Evolutionary conservation across 139 green algal genomes (phyloP), one percentile per base, ranked within the genome.

Genomic region (Coccomyxa sp.): DNA sequence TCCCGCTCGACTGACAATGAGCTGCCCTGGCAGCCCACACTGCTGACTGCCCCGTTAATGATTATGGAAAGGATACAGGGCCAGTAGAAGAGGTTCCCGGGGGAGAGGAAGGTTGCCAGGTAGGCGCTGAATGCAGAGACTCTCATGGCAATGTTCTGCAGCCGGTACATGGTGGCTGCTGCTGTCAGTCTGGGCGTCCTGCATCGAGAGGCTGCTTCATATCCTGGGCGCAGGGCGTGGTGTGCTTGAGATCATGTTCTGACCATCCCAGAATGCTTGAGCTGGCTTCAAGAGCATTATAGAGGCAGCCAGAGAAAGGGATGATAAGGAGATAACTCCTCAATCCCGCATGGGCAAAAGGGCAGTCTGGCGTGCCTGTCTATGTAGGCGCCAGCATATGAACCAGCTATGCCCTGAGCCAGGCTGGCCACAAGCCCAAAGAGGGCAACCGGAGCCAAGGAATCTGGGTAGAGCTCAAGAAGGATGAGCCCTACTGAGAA

Each of bases 1-100:
- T 94, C 88, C 7, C 86, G 77, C 74, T 95, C 91, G 35, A 95
- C 87, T 16, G 86, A 79, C 18, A 94, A 84, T 0, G 84, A 81
- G 36, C 88, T 81, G 0, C 91, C 91, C 14, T 86, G 74, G 44
- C 78, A 84, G 24, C 91, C 90, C 2, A 93, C 55, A 74, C 83
- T 90, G 82, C 83, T 88, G 68, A 79, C 36, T 35, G 84, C 77
- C 7, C 89, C 91, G 9, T 87, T 41, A 3, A 69, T 22, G 36
- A 94, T 83, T 12, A 79, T 77, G 4, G 78, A 33, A 8, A n/a
- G 36, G 33, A 90, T 76, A 27, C 88, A 55, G 2, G 39, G 2
- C 86, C 86, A 91, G 79, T 89, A 91, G 2, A 79, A 5, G 71
- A 80, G 75, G 24, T 29, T 34, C 3, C n/a, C 55, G 7, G 41